Evolutionary conservation across 2,329 filamentous ascomycete genomes (phyloP).

Genomic region (Colletotrichum melonis): DNA sequence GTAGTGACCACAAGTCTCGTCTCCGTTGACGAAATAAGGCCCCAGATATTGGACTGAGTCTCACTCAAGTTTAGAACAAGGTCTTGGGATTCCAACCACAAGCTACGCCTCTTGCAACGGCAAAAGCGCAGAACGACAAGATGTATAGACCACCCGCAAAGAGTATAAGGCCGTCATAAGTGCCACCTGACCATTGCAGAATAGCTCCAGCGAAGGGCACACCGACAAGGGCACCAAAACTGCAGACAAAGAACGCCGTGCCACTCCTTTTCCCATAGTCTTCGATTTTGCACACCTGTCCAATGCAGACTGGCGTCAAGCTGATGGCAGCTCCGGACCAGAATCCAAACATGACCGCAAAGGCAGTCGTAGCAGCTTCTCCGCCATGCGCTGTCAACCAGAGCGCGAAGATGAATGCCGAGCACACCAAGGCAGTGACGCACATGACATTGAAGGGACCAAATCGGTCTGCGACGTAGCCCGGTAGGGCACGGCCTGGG

Average conservation of each 20-base stretch:
- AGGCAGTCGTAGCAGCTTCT: conserved; percentile 66
- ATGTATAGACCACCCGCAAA: conserved; percentile 64
- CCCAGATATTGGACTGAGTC: not conserved
- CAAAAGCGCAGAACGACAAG: conserved; percentile 48
- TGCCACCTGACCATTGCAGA: conserved; percentile 55
- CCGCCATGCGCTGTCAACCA: conserved; percentile 67
- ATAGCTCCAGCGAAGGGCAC: conserved; percentile 69
- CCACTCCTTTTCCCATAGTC: conserved; percentile 78
- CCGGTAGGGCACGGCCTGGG: conserved; percentile 75
- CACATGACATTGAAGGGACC: conserved; percentile 79
- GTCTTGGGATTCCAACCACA: conserved; percentile 34
- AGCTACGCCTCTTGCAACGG: conserved; percentile 37
- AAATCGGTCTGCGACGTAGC: conserved; percentile 73
- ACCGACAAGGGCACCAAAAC: conserved; percentile 67
- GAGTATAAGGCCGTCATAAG: conserved; percentile 64
- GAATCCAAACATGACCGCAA: conserved; percentile 76
- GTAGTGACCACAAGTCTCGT: too few species aligned
- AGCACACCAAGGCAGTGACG: conserved; percentile 58
- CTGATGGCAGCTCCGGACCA: conserved; percentile 77
- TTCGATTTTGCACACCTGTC: conserved; percentile 75
- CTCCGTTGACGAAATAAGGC: not conserved
- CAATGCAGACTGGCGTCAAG: conserved; percentile 77
- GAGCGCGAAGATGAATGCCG: conserved; percentile 63
- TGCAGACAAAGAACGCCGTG: conserved; percentile 76
- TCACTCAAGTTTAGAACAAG: not conserved